Conservation (phyloP, 352 stramenopile genomes). For the Phytopythium montanum region DNA sequence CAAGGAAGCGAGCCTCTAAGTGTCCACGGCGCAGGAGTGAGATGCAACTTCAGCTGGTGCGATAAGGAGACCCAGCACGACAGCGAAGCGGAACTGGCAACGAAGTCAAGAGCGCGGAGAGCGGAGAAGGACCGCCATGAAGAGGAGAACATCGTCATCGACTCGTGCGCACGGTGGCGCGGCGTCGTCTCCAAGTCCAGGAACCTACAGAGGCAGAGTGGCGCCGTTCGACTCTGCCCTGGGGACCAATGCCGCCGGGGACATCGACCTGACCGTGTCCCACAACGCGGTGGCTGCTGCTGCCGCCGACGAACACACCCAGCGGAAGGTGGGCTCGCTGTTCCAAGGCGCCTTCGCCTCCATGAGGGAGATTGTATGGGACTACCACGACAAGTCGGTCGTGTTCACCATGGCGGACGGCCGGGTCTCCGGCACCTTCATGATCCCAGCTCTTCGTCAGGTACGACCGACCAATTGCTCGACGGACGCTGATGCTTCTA, state of each 20-base stretch:
- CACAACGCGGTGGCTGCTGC: not conserved
- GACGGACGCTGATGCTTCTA: not conserved
- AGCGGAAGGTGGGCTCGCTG: constrained; percentile 28
- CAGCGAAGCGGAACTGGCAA: not conserved
- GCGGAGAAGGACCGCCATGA: not conserved
- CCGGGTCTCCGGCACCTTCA: constrained; percentile 26
- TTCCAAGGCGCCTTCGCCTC: constrained; percentile 33
- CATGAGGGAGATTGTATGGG: constrained; percentile 67
- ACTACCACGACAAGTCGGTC: constrained; percentile 58
- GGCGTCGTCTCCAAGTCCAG: not conserved
- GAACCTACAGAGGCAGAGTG: not conserved
- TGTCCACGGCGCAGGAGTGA: not conserved
- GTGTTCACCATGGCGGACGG: constrained; percentile 38
- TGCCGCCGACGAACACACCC: not conserved
- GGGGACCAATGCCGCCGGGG: not conserved
- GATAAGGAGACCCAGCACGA: not conserved
- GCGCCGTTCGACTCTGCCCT: not conserved
- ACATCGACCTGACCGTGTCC: not conserved
- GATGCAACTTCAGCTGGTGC: not conserved
- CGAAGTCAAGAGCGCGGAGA: not conserved
- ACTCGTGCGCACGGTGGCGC: not conserved
- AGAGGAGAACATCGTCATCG: constrained; percentile 1
- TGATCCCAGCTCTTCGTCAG: constrained; percentile 37
- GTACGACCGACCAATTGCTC: not conserved
- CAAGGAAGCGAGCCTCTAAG: not conserved